Conservation (phyloP, 2,329 filamentous ascomycete species). For the Sarocladiaceae sp. region DNA sequence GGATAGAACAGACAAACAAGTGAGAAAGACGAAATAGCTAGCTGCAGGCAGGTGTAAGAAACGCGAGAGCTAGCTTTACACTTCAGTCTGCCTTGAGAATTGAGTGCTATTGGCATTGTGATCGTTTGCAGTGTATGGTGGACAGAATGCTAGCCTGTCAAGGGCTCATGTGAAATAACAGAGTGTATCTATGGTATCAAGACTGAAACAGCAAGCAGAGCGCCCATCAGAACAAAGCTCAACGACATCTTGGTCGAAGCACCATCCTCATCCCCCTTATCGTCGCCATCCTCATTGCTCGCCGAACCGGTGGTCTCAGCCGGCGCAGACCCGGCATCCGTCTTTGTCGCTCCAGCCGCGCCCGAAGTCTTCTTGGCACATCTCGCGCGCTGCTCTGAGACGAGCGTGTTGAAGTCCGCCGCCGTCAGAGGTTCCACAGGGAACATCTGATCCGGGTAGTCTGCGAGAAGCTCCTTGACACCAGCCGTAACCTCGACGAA, state of each 20-base stretch:
- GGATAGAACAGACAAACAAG: too few relatives aligned
- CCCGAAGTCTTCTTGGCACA: conserved; percentile 5
- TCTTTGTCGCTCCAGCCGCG: not conserved
- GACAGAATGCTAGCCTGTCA: too few relatives aligned
- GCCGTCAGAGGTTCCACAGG: not conserved
- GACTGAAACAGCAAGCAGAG: conserved; percentile 3
- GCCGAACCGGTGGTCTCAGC: not conserved
- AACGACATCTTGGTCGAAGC: not conserved
- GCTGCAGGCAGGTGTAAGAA: too few relatives aligned
- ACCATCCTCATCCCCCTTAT: not conserved
- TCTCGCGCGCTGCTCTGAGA: not conserved
- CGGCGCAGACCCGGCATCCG: not conserved
- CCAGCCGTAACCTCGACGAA: conserved; percentile 4
- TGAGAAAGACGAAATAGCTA: too few relatives aligned
- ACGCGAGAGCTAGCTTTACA: too few relatives aligned
- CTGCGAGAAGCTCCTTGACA: not conserved
- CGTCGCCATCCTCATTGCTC: not conserved
- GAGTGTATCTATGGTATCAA: not conserved
- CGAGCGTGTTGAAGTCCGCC: not conserved
- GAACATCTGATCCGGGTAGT: conserved; percentile 1
- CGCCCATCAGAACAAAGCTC: conserved; percentile 4
- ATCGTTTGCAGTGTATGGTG: too few relatives aligned
- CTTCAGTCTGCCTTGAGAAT: too few relatives aligned
- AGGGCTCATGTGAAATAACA: too few relatives aligned
- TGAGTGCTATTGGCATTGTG: too few relatives aligned